Evolutionary conservation across 2,329 filamentous ascomycete species (phyloP).

Genomic region (Didymella exigua): DNA sequence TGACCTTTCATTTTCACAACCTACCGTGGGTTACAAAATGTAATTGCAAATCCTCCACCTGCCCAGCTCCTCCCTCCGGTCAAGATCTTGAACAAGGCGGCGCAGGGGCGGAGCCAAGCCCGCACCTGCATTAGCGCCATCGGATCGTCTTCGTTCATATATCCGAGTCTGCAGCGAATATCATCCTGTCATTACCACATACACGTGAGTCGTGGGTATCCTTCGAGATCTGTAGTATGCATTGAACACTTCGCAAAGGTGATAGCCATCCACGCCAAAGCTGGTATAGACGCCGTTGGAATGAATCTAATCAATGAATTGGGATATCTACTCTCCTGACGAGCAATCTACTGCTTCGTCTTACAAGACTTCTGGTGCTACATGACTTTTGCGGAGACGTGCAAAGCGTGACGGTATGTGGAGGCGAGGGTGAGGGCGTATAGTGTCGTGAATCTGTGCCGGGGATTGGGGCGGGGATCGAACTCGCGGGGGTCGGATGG

Average conservation of each 20-base stretch:
- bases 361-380: constrained; percentile 44
- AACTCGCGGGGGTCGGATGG: constrained; percentile 10
- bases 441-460: constrained; percentile 17
- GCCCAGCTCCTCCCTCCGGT: neutral
- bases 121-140: constrained; percentile 18
- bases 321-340: constrained; percentile 38
- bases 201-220: neutral
- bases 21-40: neutral
- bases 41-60: neutral
- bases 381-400: constrained; percentile 40
- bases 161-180: neutral
- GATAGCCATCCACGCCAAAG: neutral
- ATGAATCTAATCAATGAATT: constrained; percentile 22
- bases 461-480: constrained; percentile 17
- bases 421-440: constrained; percentile 21
- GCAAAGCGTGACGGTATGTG: constrained; percentile 30
- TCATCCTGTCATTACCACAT: neutral
- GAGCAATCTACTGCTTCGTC: constrained; percentile 24
- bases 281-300: constrained; percentile 20
- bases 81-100: neutral
- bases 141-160: neutral
- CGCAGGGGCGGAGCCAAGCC: constrained; percentile 12
- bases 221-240: neutral
- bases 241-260: constrained; percentile 10
- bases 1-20: neutral